Evolutionary conservation across 2,329 filamentous ascomycete species (phyloP), one percentile per base, ranked within the genome.

Genomic region (Colletotrichum gigasporum): DNA sequence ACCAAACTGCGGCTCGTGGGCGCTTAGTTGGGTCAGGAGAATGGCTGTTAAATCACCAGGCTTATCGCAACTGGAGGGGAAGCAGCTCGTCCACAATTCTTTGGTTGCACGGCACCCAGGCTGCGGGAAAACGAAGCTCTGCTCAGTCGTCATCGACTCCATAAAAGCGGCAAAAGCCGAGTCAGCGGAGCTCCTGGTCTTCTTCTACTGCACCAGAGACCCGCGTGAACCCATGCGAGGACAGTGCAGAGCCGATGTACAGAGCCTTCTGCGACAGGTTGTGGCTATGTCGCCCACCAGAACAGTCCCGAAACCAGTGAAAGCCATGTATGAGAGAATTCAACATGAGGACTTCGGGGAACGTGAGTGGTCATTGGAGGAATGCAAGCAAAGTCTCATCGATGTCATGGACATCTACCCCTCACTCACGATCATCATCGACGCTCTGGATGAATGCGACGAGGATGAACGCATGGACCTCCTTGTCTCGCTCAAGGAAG

Each of bases 381-480:
- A 35, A 4, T 35, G 28, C 28, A 2, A 5, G 5, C 6, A 22
- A 8, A 34, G 12, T 3, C 16, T 53, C 22, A n/a, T 60, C 12
- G 8, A 65, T 20, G 9, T 58, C 6, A 37, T 57, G 35, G 41
- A 50, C 4, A 9, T 39, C 5, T 42, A 39, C 44, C 18, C 42
- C 32, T 39, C 34, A 12, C 28, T 52, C 11, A 50, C 48, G 10
- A 44, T 61, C n/a, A 24, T 57, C 7, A 39, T 65, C 16, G 57
- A 65, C 28, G 57, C 50, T n/a, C 22, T 65, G n/a, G 56, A 62
- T 14, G 57, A 65, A n/a, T 56, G 48, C 42, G 22, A 65, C 20
- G 22, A 10, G n/a, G 41, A 48, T 32, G 48, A 58, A 5, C 41
- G 63, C 4, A 16, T 30, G 8, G 18, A 24, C 7, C 35, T 62